Percentiles rank a stretch among this genome's conserved stretches.
phyloP scores from a whole-genome alignment of 164 flowering plant species.

The Stephania japonica region DNA sequence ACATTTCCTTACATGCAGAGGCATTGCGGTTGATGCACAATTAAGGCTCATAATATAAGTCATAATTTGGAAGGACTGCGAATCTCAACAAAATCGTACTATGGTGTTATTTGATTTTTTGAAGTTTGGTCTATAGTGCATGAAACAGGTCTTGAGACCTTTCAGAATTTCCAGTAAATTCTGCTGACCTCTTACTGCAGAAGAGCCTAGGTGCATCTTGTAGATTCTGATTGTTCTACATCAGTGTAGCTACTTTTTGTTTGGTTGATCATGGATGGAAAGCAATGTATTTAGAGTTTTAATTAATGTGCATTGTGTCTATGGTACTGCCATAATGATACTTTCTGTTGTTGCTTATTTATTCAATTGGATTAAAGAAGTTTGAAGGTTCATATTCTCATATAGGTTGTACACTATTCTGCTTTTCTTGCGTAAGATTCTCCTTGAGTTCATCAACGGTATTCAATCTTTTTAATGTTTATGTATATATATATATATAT shows the following conservation, averaged over 20 bases:
- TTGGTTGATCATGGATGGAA: too few relatives aligned
- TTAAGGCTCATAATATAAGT: not conserved
- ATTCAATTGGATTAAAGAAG: not conserved
- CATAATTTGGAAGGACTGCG: not conserved
- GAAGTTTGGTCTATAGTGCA: not conserved
- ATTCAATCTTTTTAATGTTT: not conserved
- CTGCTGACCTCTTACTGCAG: not conserved
- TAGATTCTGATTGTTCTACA: not conserved
- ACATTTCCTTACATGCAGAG: not conserved
- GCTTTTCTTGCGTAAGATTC: not conserved
- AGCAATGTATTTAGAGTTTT: too few relatives aligned
- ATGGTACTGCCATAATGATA: not conserved
- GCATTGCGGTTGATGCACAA: not conserved
- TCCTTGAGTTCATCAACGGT: too few relatives aligned
- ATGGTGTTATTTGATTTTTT: not conserved
- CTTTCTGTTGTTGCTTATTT: not conserved
- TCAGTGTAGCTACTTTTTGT: not conserved
- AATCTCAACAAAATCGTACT: not conserved
- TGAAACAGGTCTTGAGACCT: not conserved
- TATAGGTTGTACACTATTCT: not conserved
- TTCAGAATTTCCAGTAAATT: not conserved
- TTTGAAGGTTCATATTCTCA: not conserved
- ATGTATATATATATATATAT: too few relatives aligned
- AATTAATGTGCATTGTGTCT: not conserved
- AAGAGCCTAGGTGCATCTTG: not conserved